Evolutionary conservation across 768 basidiomycete species (phyloP), one percentile per base, ranked within the genome.

Genomic region (Russula earlei): DNA sequence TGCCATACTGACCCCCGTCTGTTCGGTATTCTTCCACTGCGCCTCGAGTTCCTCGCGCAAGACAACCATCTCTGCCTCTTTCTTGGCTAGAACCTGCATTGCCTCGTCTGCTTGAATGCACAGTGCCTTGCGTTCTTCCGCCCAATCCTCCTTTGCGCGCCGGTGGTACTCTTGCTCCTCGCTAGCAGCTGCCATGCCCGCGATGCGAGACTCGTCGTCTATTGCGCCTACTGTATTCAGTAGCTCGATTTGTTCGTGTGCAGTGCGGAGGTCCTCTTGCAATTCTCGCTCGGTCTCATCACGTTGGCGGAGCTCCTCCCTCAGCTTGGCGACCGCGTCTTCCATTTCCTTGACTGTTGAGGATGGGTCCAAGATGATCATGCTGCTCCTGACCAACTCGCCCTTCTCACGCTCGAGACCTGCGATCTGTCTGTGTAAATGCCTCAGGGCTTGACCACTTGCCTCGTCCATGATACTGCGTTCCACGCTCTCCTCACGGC

Each of bases 401-500:
- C 63, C 67, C 67, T 77, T 81, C 70, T 87, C 87, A 41, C 78
- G 71, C 63, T 89, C 85, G 36, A 94, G 73, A n/a, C 78, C 76
- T 8, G 79, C 77, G 59, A 97, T 91, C 65, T 88, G 84, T 5
- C 77, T 70, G 64, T 97, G 89, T 42, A 96, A 76, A 70, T 82
- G 82, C 43, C 87, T 76, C 65, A 97, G 72, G 29, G 84, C 90
- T 68, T 83, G 83, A 2, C 85, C 78, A 56, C 85, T 87, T 1
- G 87, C 85, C 61, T 84, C 85, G 63, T 88, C 87, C 76, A 95
- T 93, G 38, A 94, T 71, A 59, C 90, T 87, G 19, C 84, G 73
- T 57, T 87, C 85, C 68, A 91, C 72, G 63, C 84, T 88, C 64
- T 89, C 88, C 62, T 87, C 83, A 38, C 91, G 76, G 41, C 85